phyloP scores from a whole-genome alignment of 2,329 filamentous ascomycete genomes.

The Coniochaeta sp. region DNA sequence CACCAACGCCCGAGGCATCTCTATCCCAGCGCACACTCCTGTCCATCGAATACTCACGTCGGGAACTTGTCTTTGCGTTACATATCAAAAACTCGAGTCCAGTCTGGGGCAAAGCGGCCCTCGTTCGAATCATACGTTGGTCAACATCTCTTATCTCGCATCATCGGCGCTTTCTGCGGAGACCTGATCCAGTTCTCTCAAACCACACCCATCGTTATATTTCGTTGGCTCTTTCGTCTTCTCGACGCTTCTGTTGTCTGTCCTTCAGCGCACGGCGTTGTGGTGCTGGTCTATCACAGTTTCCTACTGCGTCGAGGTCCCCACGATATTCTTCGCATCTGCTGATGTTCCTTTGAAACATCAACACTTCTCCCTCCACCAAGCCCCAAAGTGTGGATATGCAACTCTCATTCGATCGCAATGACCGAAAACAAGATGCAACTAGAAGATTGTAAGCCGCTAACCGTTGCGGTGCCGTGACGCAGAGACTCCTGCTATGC shows the following conservation, averaged over 20 bases:
- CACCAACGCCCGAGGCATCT: not conserved
- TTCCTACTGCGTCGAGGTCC: not conserved
- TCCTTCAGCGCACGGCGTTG: not conserved
- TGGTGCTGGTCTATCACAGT: not conserved
- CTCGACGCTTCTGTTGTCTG: not conserved
- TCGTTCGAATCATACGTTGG: not conserved
- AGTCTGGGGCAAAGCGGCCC: not conserved
- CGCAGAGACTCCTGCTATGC: not conserved
- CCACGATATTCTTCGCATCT: not conserved
- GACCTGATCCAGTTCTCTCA: not conserved
- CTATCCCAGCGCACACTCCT: not conserved
- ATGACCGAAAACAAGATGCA: constrained; percentile 77
- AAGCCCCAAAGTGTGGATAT: constrained; percentile 40
- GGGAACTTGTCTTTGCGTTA: not conserved
- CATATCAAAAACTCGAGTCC: not conserved
- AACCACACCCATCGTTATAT: not conserved
- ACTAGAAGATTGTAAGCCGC: constrained; percentile 73
- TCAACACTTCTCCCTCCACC: not conserved
- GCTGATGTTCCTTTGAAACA: not conserved
- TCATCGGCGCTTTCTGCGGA: not conserved
- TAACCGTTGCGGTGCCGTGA: constrained; percentile 1
- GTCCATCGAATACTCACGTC: not conserved
- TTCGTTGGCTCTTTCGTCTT: not conserved
- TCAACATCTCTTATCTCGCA: not conserved
- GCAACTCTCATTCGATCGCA: constrained; percentile 48